Conservation (phyloP, 257 asterid species). For the Petrea volubilis region DNA sequence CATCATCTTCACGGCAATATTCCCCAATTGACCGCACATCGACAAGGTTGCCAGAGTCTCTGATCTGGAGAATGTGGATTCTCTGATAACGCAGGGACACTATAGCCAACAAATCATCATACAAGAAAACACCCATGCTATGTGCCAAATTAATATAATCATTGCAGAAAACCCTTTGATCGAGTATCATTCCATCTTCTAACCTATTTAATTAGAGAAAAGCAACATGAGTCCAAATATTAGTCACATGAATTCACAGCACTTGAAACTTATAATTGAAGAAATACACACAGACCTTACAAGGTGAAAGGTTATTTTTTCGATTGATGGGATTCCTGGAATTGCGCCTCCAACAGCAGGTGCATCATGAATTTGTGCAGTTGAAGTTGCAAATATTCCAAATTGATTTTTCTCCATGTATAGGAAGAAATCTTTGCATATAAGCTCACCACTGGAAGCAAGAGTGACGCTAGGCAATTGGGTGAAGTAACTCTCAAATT, state of each 20-base stretch:
- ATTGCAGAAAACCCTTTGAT: constrained; percentile 78
- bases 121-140: constrained; percentile 86
- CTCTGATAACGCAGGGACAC: constrained; percentile 93
- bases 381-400: constrained; percentile 93
- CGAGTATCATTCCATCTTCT: constrained; percentile 89
- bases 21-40: constrained; percentile 85
- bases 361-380: constrained; percentile 81
- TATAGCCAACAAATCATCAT: constrained; percentile 91
- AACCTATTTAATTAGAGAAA: constrained; percentile 48
- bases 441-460: constrained; percentile 83
- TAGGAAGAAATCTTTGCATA: constrained; percentile 95
- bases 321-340: constrained; percentile 88
- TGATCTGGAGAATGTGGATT: constrained; percentile 92
- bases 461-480: constrained; percentile 72
- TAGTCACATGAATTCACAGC: neutral
- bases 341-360: constrained; percentile 91
- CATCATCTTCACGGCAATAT: constrained; percentile 94
- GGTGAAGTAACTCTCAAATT: constrained; percentile 87
- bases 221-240: constrained; percentile 16
- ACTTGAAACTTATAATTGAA: constrained; percentile 13
- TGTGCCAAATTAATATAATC: constrained; percentile 92
- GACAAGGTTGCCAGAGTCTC: constrained; percentile 92
- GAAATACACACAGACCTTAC: constrained; percentile 65
- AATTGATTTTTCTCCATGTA: constrained; percentile 67
- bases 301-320: constrained; percentile 88